Evolutionary conservation across 169 alveolate genomes (phyloP), one percentile per base, ranked within the genome.

Genomic region (Eimeria acervulina): DNA sequence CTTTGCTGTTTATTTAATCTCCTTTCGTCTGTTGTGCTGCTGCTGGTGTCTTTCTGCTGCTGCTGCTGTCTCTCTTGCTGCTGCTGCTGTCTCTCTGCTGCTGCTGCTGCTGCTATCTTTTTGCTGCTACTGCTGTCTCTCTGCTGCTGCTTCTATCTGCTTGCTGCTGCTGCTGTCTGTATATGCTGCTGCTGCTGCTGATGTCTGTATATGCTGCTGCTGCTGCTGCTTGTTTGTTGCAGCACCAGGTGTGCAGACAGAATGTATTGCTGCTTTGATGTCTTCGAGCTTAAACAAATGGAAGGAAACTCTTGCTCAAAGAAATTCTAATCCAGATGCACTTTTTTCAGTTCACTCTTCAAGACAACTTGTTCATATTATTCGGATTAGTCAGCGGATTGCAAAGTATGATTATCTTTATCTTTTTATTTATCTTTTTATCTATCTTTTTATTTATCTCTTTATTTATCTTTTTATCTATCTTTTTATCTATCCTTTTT

Each of bases 191-290:
- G n/a, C n/a, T n/a, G n/a, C n/a, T n/a, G n/a, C n/a, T n/a, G n/a
- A n/a, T n/a, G n/a, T n/a, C n/a, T n/a, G 63, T 52, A 23, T 52
- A 12, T 52, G 7, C 63, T 52, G 7, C 3, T 52, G 7, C n/a
- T 52, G 12, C 3, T 15, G 23, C 15, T 52, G 7, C 23, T 52
- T 23, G 8, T 12, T n/a, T n/a, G n/a, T n/a, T n/a, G n/a, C 21
- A 92, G 95, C 95, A 40, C 85, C 80, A 0, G 31, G 28, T 7
- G 38, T 42, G 33, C 80, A 78, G 72, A 42, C 68, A 55, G 85
- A 78, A 2, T 92, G 91, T 61, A 80, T 92, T 55, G 81, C 38
- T n/a, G 91, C 72, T 21, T 59, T 92, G 33, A 92, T 92, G 95
- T 42, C 40, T 21, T 36, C 59, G n/a, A 59, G 92, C 55, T 17